Conservation (phyloP, 345 rosid genomes). For the Cardamine resedifolia region DNA sequence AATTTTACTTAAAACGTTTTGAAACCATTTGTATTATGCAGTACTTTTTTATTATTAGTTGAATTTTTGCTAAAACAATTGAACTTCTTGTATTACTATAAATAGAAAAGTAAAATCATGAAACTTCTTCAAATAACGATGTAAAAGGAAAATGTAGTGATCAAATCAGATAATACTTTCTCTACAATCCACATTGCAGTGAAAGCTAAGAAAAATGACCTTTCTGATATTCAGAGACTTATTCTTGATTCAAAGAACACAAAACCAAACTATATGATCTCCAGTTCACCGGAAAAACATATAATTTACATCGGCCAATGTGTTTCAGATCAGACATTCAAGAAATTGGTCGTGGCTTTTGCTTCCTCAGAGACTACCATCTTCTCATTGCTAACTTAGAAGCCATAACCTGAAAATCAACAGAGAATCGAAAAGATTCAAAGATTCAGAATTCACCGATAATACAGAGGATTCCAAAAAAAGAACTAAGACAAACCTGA, state of each 20-base stretch:
- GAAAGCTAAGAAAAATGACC: not conserved
- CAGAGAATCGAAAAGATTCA: not conserved
- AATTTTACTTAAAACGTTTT: too few relatives aligned
- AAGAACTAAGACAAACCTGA: slow-evolving; percentile 9
- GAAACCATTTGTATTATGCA: not conserved
- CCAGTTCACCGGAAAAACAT: slow-evolving; percentile 23
- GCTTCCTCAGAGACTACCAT: slow-evolving; percentile 14
- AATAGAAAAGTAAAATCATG: too few relatives aligned
- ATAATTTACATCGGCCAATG: slow-evolving; percentile 2
- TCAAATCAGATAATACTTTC: not conserved
- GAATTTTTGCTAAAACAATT: not conserved
- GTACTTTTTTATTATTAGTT: too few relatives aligned
- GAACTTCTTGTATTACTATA: not conserved
- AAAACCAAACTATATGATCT: slow-evolving; percentile 17
- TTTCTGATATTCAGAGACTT: slow-evolving; percentile 2
- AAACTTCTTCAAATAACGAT: not conserved
- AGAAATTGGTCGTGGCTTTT: slow-evolving; percentile 13
- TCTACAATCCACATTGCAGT: not conserved
- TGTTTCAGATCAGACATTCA: not conserved
- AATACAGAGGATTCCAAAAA: not conserved
- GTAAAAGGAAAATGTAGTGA: not conserved
- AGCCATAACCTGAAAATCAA: slow-evolving; percentile 18
- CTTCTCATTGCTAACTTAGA: slow-evolving; percentile 26
- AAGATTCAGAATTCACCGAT: not conserved
- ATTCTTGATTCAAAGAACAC: not conserved